Conservation (phyloP, 2,329 filamentous ascomycete species). For the Ilyonectria destructans region DNA sequence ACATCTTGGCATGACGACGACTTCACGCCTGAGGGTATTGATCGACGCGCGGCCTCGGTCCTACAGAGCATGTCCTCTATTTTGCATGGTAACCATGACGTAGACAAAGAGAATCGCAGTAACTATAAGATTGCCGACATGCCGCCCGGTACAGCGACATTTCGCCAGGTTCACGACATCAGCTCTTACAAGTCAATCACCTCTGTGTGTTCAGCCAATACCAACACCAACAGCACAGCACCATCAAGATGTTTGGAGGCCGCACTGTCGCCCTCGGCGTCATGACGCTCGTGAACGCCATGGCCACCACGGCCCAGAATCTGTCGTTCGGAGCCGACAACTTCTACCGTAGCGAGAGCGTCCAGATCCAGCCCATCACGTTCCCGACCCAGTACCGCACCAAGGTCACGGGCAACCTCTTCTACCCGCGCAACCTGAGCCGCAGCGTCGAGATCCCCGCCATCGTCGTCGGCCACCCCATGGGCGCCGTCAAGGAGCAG, state of each 20-base stretch:
- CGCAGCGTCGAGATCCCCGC: constrained; percentile 30
- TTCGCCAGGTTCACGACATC: background rate
- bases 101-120: background rate
- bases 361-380: constrained; percentile 9
- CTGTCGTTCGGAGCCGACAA: constrained; percentile 23
- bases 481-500: constrained; percentile 53
- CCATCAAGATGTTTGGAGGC: constrained; percentile 1
- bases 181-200: background rate
- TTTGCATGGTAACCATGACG: background rate
- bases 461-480: constrained; percentile 50
- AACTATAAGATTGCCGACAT: background rate
- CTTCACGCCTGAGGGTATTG: constrained; percentile 1
- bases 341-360: constrained; percentile 22
- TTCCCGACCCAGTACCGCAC: constrained; percentile 15
- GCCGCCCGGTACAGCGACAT: background rate
- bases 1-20: constrained; percentile 13
- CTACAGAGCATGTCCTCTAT: background rate
- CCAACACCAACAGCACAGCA: no score
- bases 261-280: constrained; percentile 5
- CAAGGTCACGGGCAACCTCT: constrained; percentile 10
- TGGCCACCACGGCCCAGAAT: constrained; percentile 15
- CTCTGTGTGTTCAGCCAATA: background rate
- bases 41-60: constrained; percentile 7
- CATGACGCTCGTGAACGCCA: background rate
- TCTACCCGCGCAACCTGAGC: constrained; percentile 9